Conservation (phyloP, 176 grass and related monocot genomes). For the Coix lacrymajobi region DNA sequence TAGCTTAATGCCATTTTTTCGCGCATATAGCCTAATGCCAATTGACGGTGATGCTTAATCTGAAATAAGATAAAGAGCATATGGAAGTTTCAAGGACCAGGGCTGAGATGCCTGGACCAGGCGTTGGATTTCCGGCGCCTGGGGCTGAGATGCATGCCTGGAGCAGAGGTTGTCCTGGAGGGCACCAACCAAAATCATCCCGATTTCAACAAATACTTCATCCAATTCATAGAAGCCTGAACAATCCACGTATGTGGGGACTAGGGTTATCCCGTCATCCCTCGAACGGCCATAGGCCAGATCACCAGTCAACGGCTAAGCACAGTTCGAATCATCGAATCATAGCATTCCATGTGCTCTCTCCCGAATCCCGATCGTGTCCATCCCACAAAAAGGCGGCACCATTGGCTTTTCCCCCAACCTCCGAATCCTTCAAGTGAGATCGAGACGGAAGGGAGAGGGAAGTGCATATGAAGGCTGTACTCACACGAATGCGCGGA, state of each 20-base stretch:
- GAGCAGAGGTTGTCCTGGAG: no score
- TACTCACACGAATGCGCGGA: slow-evolving; percentile 88
- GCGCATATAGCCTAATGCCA: neutral
- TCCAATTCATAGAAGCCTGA: neutral
- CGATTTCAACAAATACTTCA: neutral
- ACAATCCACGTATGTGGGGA: neutral
- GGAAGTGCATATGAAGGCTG: neutral
- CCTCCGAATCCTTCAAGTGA: neutral
- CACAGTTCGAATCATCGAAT: neutral
- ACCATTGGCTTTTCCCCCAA: neutral
- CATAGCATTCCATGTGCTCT: neutral
- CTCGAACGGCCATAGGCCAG: neutral
- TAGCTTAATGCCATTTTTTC: neutral
- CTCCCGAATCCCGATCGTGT: neutral
- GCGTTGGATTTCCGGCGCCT: no score
- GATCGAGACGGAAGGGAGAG: neutral
- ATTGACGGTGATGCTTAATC: neutral
- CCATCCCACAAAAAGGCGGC: neutral
- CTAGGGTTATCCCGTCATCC: neutral
- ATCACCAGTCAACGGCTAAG: neutral
- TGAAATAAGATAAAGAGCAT: neutral
- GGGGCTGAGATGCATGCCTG: no score
- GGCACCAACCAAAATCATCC: neutral
- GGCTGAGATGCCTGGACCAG: no score
- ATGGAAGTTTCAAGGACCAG: neutral